Percentiles rank a stretch among this genome's conserved stretches.
Conservation (phyloP, 768 basidiomycete species). For the Pleurotus pulmonarius region DNA sequence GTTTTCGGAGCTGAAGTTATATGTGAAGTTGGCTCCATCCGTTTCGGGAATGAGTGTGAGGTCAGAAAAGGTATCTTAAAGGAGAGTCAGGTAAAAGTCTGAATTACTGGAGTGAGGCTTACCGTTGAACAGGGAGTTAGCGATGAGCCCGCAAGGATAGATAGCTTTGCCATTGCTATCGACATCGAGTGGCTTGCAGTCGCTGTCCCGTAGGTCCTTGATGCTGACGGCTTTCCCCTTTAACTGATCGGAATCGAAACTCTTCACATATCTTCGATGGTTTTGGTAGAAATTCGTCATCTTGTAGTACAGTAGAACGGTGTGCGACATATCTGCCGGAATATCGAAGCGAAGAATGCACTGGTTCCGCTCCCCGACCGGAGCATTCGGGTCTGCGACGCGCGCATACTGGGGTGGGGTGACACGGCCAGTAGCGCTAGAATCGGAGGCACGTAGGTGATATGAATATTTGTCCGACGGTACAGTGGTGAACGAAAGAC, state of each 20-base stretch:
- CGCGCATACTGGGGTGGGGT: slow-evolving; percentile 75
- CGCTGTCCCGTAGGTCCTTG: slow-evolving; percentile 53
- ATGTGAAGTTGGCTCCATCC: slow-evolving; percentile 43
- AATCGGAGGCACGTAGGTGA: slow-evolving; percentile 50
- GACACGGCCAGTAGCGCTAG: slow-evolving; percentile 48
- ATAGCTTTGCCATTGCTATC: slow-evolving; percentile 50
- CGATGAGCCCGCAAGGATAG: slow-evolving; percentile 96
- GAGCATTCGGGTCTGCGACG: slow-evolving; percentile 48
- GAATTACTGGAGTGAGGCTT: not conserved
- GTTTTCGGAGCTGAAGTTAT: slow-evolving; percentile 69
- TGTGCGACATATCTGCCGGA: slow-evolving; percentile 66
- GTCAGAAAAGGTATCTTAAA: slow-evolving; percentile 72
- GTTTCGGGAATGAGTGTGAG: slow-evolving; percentile 50
- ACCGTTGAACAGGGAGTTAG: slow-evolving; percentile 97
- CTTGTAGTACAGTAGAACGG: slow-evolving; percentile 95
- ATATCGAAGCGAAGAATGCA: slow-evolving; percentile 84
- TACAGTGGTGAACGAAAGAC: slow-evolving; percentile 44
- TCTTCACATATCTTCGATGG: slow-evolving; percentile 96
- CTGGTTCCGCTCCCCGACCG: slow-evolving; percentile 29
- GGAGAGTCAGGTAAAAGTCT: not conserved
- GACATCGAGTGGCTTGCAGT: slow-evolving; percentile 85
- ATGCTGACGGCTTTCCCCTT: slow-evolving; percentile 60
- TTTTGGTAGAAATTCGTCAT: slow-evolving; percentile 97
- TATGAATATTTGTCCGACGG: slow-evolving; percentile 68
- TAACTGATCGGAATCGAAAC: slow-evolving; percentile 80